Evolutionary conservation across 2,329 filamentous ascomycete species (phyloP).

Genomic region (Harringtonia lauricola): DNA sequence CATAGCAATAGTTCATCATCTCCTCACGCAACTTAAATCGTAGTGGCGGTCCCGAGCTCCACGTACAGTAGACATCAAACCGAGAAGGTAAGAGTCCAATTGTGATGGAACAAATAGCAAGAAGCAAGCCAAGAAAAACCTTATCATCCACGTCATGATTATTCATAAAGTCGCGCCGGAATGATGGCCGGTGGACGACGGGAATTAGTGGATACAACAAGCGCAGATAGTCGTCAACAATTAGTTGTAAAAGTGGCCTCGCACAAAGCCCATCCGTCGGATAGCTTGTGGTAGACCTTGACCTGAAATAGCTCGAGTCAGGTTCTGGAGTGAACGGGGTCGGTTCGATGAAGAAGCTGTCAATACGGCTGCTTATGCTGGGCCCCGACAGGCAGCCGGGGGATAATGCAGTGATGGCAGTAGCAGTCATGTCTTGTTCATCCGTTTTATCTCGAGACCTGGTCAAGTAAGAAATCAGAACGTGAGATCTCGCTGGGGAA

Average conservation of each 20-base stretch:
- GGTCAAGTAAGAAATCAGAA: too few species aligned
- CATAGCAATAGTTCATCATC: conserved; percentile 16
- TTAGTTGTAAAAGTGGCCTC: background rate
- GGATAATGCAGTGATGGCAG: too few species aligned
- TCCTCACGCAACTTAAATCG: conserved; percentile 15
- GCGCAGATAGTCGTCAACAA: background rate
- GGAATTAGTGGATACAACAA: background rate
- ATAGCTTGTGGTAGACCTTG: background rate
- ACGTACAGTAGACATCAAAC: conserved; percentile 14
- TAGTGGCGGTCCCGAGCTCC: conserved; percentile 10
- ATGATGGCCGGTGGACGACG: background rate
- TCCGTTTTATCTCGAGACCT: too few species aligned
- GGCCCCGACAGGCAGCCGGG: too few species aligned
- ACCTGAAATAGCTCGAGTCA: too few species aligned
- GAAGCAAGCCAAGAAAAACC: conserved; percentile 15
- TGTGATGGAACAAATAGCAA: conserved; percentile 15
- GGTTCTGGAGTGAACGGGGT: too few species aligned
- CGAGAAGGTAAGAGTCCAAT: conserved; percentile 17
- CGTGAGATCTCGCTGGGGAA: too few species aligned
- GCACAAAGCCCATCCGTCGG: background rate
- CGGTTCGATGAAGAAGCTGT: too few species aligned
- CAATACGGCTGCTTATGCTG: too few species aligned
- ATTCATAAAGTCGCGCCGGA: background rate
- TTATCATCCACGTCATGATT: conserved; percentile 13
- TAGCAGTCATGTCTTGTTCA: too few species aligned